These are phyloP conservation scores for Phaffomyces opuntiae DNA, from an alignment of 805 yeast genomes.

Conservation along the genomic window DNA sequence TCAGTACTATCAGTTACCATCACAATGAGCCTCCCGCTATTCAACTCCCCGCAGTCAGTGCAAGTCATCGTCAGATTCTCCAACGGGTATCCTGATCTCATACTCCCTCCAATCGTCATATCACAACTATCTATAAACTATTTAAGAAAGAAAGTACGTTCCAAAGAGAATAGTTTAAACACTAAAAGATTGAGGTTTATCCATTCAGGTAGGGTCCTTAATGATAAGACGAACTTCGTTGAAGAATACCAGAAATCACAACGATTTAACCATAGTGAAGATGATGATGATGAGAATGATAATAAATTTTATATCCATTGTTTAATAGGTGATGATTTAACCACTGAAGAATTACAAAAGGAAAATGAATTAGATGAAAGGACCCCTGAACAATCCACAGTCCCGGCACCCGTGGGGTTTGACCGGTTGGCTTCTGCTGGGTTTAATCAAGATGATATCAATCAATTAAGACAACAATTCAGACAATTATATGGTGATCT, in stretches of 20 bases:
- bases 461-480: constrained; percentile 68
- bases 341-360: constrained; percentile 45
- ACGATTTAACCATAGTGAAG: constrained; percentile 7
- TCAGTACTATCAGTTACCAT: no score
- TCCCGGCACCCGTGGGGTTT: constrained; percentile 75
- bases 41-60: background rate
- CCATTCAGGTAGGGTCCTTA: constrained; percentile 60
- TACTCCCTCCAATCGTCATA: constrained; percentile 28
- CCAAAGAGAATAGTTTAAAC: constrained; percentile 18
- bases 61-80: constrained; percentile 39
- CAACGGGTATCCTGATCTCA: constrained; percentile 34
- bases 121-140: constrained; percentile 30
- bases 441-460: constrained; percentile 70
- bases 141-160: constrained; percentile 38
- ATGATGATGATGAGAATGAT: constrained; percentile 19
- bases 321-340: constrained; percentile 61
- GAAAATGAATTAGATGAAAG: constrained; percentile 53
- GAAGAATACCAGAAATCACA: constrained; percentile 36
- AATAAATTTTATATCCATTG: constrained; percentile 66
- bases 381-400: constrained; percentile 44
- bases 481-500: constrained; percentile 54
- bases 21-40: no score
- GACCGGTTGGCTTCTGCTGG: constrained; percentile 82
- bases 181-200: constrained; percentile 54
- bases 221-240: constrained; percentile 47